Evolutionary conservation across 495 filamentous ascomycete genomes (phyloP), one percentile per base, ranked within the genome.

Genomic region (Cryomyces minteri): DNA sequence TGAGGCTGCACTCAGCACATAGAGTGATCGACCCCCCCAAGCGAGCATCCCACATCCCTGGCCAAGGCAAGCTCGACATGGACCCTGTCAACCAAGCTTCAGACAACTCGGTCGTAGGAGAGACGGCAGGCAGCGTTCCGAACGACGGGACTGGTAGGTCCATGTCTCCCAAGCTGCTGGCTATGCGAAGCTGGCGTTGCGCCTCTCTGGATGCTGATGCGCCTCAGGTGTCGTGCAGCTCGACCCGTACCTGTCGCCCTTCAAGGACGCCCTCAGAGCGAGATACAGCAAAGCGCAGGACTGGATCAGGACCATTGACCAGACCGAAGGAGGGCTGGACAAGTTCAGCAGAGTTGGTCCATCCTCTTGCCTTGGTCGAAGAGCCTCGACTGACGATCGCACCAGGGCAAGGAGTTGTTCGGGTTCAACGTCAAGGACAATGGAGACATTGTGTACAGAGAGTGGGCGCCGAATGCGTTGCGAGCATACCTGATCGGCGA

Each of bases 401-500:
- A 25, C 2, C 18, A 88, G 81, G 88, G 90, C 32, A 82, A 77
- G 46, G 87, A 96, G 58, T 76, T 64, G 45, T 94, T 80, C 60
- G 90, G 90, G 41, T 70, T 98, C 59, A 80, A 80, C 55, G 74
- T 82, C 44, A 68, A 75, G 51, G 68, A 77, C 8, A 80, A 94
- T 54, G 79, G 82, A 52, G 84, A 88, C 60, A 85, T 98, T 53
- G 70, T 66, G 39, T 98, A 98, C 64, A 75, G 83, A 52, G 90
- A 98, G 74, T 98, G 90, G 90, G 90, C 90, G 2, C 88, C 90
- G 41, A 88, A 84, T 66, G 88, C 84, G 43, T 61, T 75, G 18
- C 63, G 79, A 53, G 90, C 90, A 14, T 79, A 80, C 48, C 70
- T 98, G n/a, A 80, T 96, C 49, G 90, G 90, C 44, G 90, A 96